Conservation (phyloP, 2,329 filamentous ascomycete species). For the Zelopaecilomyces penicillatus region DNA sequence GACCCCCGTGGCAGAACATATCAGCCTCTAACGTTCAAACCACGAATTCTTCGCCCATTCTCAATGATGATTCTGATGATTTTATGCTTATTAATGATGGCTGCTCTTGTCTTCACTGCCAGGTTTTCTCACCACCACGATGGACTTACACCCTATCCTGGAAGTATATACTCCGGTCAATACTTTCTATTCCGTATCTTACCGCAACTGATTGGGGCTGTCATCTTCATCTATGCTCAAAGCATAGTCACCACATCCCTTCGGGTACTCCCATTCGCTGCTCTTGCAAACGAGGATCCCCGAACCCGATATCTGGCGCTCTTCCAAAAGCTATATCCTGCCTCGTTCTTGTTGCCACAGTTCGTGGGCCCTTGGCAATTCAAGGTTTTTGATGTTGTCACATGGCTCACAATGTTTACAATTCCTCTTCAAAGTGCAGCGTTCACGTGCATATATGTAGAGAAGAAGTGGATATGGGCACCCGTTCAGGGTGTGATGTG, state of each 20-base stretch:
- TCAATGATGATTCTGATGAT: conserved; percentile 54
- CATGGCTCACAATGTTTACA: conserved; percentile 73
- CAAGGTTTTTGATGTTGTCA: conserved; percentile 55
- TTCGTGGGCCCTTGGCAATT: conserved; percentile 57
- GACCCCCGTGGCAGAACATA: conserved; percentile 30
- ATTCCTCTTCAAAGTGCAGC: conserved; percentile 73
- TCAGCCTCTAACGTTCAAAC: conserved; percentile 59
- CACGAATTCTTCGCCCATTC: conserved; percentile 58
- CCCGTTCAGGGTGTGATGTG: conserved; percentile 71
- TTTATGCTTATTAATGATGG: conserved; percentile 61
- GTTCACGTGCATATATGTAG: conserved; percentile 56
- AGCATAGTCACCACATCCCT: conserved; percentile 66
- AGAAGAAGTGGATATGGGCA: conserved; percentile 67
- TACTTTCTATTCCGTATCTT: conserved; percentile 86
- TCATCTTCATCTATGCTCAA: conserved; percentile 70
- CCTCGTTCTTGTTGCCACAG: conserved; percentile 55
- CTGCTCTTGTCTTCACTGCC: conserved; percentile 63
- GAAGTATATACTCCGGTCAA: conserved; percentile 57
- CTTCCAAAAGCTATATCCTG: conserved; percentile 61
- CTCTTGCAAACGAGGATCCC: conserved; percentile 60
- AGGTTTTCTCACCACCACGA: conserved; percentile 54
- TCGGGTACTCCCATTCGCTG: conserved; percentile 67
- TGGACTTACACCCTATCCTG: conserved; percentile 60
- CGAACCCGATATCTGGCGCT: conserved; percentile 54
- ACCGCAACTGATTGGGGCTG: conserved; percentile 65